These are phyloP conservation scores for Lasiosphaeriaceae sp. DNA, from an alignment of 495 filamentous ascomycete genomes.

Conservation along the genomic window DNA sequence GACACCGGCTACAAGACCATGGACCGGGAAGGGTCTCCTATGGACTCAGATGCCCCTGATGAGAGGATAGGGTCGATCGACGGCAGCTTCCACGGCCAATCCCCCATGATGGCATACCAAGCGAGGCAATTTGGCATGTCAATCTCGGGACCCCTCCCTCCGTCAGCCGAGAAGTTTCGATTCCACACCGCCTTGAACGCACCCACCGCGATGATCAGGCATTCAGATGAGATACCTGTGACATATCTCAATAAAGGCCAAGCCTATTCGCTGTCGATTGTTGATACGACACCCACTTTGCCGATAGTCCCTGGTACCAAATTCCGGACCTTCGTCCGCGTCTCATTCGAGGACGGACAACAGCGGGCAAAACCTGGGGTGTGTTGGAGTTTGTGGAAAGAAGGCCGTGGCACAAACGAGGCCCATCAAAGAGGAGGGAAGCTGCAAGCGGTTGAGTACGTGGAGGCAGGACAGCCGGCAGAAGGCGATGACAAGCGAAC, in stretches of 20 bases:
- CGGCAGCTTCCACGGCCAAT: constrained; percentile 46
- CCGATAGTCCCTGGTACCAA: constrained; percentile 46
- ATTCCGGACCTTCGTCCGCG: constrained; percentile 82
- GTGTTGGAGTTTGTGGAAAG: constrained; percentile 97
- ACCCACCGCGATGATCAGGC: constrained; percentile 93
- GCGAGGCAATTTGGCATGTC: constrained; percentile 37
- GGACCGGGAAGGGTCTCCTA: constrained; percentile 65
- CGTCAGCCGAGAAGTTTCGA: constrained; percentile 68
- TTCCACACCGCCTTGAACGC: constrained; percentile 88
- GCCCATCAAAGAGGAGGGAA: constrained; percentile 84
- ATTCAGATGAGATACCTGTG: constrained; percentile 80
- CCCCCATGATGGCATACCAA: constrained; percentile 43
- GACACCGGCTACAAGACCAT: constrained; percentile 74
- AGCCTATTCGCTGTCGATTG: constrained; percentile 74
- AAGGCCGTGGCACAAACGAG: constrained; percentile 82
- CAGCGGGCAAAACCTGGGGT: constrained; percentile 75
- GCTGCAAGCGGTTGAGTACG: constrained; percentile 88
- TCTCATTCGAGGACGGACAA: constrained; percentile 92
- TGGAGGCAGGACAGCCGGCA: constrained; percentile 68
- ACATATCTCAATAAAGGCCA: constrained; percentile 98
- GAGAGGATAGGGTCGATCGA: constrained; percentile 48
- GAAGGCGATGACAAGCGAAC: constrained; percentile 68
- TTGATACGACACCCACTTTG: constrained; percentile 56
- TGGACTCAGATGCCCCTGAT: constrained; percentile 45
- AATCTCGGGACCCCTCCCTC: constrained; percentile 36